Evolutionary conservation across 2,329 filamentous ascomycete genomes (phyloP).

Genomic region (Neobulgaria alba): DNA sequence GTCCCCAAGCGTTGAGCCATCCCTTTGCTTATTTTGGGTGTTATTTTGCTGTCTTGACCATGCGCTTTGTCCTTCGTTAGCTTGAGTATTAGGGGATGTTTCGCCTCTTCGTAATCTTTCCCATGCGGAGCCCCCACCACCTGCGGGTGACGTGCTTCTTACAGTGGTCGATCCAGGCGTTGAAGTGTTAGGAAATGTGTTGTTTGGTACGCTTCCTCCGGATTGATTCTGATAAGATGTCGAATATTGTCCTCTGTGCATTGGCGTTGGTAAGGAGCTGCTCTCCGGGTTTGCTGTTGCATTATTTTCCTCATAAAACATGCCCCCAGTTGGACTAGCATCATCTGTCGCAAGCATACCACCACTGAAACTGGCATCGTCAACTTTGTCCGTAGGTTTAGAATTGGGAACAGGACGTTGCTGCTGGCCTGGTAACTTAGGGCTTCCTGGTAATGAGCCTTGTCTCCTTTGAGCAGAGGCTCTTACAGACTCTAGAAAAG

Average conservation of each 20-base stretch:
- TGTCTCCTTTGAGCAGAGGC: conserved; percentile 5
- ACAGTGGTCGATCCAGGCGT: conserved; percentile 26
- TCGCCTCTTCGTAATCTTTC: conserved; percentile 25
- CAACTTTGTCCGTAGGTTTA: neutral
- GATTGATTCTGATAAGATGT: conserved; percentile 4
- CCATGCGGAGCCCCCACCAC: conserved; percentile 24
- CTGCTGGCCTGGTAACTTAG: conserved; percentile 1
- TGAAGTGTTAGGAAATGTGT: conserved; percentile 19
- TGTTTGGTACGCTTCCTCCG: conserved; percentile 6
- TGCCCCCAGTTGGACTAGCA: conserved; percentile 24
- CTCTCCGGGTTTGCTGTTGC: neutral
- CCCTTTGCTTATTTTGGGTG: conserved; percentile 6
- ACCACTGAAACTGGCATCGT: neutral
- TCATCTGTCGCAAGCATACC: conserved; percentile 7
- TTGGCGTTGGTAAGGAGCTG: neutral
- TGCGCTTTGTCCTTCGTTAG: conserved; percentile 5
- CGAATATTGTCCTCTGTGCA: neutral
- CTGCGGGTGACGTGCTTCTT: conserved; percentile 12
- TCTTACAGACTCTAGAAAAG: conserved; percentile 9
- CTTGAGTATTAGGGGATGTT: conserved; percentile 1
- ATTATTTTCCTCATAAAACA: conserved; percentile 9
- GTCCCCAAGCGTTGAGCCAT: conserved; percentile 10
- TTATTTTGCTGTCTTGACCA: conserved; percentile 11
- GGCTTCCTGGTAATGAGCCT: conserved; percentile 4
- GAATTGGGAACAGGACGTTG: neutral